Base-by-base conservation (phyloP, 106 monocot genomes). In the Phalaenopsis equestris region DNA sequence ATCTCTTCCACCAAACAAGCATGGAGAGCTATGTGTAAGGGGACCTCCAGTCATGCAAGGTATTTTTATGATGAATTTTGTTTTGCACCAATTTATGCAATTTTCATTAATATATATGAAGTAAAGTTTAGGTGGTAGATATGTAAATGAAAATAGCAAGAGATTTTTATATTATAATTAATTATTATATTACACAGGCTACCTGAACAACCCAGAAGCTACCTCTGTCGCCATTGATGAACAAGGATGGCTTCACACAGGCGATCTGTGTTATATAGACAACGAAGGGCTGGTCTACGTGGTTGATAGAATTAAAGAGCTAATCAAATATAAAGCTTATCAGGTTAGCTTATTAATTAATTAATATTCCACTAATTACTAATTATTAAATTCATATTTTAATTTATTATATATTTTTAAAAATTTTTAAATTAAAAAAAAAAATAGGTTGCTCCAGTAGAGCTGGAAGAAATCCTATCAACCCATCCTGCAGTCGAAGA, bases 261-360 rank as follows among this genome's bases (percentile, higher is more conserved):
- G 94, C 39, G 94, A 94, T 72, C 72, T 94, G 46, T 94, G 94
- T 80, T 94, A 84, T 81, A 81, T 94, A 19, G 90, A 94, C 77
- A 76, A 1, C 55, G 67, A 73, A 15, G 94, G 94, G 36, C 82
- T 89, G 6, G 76, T 94, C 46, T 94, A 88, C 55, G 76, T 94
- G 1, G 91, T 91, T 8, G 94, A 90, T 36, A 83, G 94, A 81
- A 91, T 94, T 79, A 94, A 94, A 78, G 91, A 94, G 82, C 84
- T 94, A 30, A 94, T 94, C 73, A 94, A 94, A 48, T 94, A 91
- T 84, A 94, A 94, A 86, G 94, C 94, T 57, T 91, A 91, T 70
- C 94, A 94, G 91, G 93, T 93, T 49, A 45, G 43, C 43, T 45
- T 16, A 30, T 5, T 74, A 21, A 2, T 45, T 7, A 45, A 42